phyloP scores from a whole-genome alignment of 2,329 filamentous ascomycete species.

The Amauroascus verrucosus region DNA sequence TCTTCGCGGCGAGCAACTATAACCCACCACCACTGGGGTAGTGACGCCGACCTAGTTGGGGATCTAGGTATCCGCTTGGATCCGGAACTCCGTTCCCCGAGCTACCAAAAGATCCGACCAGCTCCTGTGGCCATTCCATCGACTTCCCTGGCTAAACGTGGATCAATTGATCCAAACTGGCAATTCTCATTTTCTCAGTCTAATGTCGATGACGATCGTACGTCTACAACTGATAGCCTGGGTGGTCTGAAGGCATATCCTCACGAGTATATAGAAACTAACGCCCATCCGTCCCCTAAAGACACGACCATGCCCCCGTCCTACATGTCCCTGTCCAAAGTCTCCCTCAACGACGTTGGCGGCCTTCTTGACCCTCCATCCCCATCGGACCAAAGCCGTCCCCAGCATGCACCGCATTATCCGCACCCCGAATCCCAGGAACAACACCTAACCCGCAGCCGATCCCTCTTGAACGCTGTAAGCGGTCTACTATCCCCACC shows the following conservation, averaged over 20 bases:
- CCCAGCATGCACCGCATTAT: constrained; percentile 8
- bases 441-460: constrained; percentile 19
- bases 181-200: constrained; percentile 20
- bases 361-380: constrained; percentile 55
- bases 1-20: constrained; percentile 43
- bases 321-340: constrained; percentile 43
- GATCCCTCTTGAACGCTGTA: constrained; percentile 28
- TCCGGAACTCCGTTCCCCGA: constrained; percentile 39
- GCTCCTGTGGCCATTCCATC: constrained; percentile 32
- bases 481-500: constrained; percentile 22
- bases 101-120: constrained; percentile 26
- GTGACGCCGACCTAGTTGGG: constrained; percentile 80
- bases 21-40: constrained; percentile 66
- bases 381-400: constrained; percentile 10
- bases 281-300: constrained; percentile 16
- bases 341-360: constrained; percentile 80
- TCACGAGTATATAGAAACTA: constrained; percentile 28
- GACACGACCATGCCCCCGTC: constrained; percentile 26
- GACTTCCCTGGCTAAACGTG: constrained; percentile 20
- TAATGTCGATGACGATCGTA: constrained; percentile 23
- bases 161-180: constrained; percentile 27
- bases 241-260: constrained; percentile 28
- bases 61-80: constrained; percentile 62
- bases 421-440: constrained; percentile 6
- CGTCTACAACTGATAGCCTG: constrained; percentile 25